phyloP scores from a whole-genome alignment of 176 grass and related monocot genomes.

The Phyllostachys edulis region DNA sequence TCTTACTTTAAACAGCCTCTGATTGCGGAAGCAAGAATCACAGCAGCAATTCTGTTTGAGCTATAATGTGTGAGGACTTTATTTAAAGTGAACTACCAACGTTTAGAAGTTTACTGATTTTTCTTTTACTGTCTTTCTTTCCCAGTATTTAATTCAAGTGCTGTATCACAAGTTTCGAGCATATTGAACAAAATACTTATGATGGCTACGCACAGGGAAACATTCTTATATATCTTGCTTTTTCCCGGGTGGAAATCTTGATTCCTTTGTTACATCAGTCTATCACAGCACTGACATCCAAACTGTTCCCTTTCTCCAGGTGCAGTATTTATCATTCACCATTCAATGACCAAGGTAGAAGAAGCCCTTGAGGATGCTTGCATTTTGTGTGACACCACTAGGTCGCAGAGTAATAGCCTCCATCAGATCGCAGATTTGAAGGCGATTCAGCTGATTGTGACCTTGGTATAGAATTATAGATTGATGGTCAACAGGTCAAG shows the following conservation, averaged over 20 bases:
- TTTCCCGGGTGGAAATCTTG: not conserved
- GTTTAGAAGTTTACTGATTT: not conserved
- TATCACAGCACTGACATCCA: not conserved
- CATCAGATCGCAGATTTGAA: not conserved
- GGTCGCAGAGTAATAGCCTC: not conserved
- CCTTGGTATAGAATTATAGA: not conserved
- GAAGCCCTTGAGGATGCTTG: not conserved
- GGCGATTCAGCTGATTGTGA: constrained; percentile 1
- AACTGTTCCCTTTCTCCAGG: not conserved
- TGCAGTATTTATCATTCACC: constrained; percentile 19
- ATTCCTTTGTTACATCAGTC: not conserved
- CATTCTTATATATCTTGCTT: not conserved
- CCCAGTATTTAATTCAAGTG: not conserved
- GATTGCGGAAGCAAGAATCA: not conserved
- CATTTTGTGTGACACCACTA: not conserved
- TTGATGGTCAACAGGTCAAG: not conserved
- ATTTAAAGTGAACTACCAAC: not conserved
- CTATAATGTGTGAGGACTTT: not conserved
- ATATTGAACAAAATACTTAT: not conserved
- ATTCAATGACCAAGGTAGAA: constrained; percentile 6
- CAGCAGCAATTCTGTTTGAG: not conserved
- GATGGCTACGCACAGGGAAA: not conserved
- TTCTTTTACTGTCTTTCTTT: not conserved
- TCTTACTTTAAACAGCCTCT: not conserved
- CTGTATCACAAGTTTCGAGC: not conserved